Evolutionary conservation across 2,329 filamentous ascomycete genomes (phyloP), one percentile per base, ranked within the genome.

Genomic region (Tolypocladium pustulatum): DNA sequence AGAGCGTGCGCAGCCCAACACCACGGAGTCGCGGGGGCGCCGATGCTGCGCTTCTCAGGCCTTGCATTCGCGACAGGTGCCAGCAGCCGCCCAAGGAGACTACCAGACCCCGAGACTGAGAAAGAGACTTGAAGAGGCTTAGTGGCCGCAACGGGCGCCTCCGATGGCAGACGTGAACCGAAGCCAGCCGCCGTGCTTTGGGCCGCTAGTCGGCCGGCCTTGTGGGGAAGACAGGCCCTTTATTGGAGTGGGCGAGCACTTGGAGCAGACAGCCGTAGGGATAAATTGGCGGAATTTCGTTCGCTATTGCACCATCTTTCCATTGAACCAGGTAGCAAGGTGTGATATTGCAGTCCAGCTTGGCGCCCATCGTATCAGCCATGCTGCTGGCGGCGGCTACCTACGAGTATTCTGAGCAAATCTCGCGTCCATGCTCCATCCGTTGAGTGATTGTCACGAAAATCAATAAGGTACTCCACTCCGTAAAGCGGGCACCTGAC

Each of bases 171-270:
- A 22, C 53, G 43, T 56, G 60, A 59, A 61, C 60, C 60, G 60
- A 61, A 59, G 60, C 58, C 58, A 61, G 43, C 60, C 60, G 58
- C 55, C 57, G 38, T 55, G 41, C 57, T 55, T 41, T 38, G 17
- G 17, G 49, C 49, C 20, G 30, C 30, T 22, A 22, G 30, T 52
- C 49, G 20, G 10, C 49, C 20, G 30, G 49, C 20, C 2, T 36
- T 52, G 49, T 52, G 49, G 49, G 49, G 30, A 36, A 53, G 49
- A 36, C 20, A 7, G 17, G 27, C 46, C 27, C 17, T 32, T 20
- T 30, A 27, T 20, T 49, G 27, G 32, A 34, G 32, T 9, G 32
- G 32, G 1, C 12, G 37, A 38, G 37, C 15, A 15, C 13, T 22
- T 25, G 22, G 25, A 49, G 43, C 3, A 22, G 9, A 5, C 22